These are phyloP conservation scores for Strobilomyces echinocephalus DNA, from an alignment of 768 basidiomycete species.

Conservation along the genomic window DNA sequence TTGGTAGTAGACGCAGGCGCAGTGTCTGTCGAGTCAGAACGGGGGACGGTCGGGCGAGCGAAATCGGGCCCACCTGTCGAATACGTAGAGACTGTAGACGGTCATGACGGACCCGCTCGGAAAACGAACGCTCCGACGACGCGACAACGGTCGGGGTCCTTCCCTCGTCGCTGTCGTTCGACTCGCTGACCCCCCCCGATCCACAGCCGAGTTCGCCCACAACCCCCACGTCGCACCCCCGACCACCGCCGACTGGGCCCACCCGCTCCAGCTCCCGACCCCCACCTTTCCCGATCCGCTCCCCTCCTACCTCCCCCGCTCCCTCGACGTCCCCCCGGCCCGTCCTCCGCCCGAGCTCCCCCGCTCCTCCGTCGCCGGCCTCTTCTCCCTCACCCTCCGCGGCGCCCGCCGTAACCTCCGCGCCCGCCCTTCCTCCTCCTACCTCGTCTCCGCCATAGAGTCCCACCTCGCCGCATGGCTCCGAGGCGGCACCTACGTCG, in stretches of 20 bases:
- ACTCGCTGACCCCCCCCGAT: constrained; percentile 1
- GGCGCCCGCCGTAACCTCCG: constrained; percentile 70
- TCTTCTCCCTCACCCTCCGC: constrained; percentile 71
- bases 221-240: constrained; percentile 73
- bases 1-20: constrained; percentile 90
- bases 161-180: background rate
- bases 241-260: constrained; percentile 48
- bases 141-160: constrained; percentile 61
- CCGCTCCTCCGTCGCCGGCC: constrained; percentile 60
- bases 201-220: constrained; percentile 60
- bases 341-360: constrained; percentile 41
- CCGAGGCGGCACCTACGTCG: constrained; percentile 49
- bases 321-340: constrained; percentile 45
- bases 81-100: constrained; percentile 90
- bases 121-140: constrained; percentile 71
- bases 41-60: background rate
- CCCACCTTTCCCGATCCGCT: constrained; percentile 76
- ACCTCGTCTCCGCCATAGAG: constrained; percentile 67
- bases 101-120: constrained; percentile 53
- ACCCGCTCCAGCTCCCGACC: constrained; percentile 39
- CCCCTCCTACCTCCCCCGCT: constrained; percentile 65
- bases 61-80: constrained; percentile 60
- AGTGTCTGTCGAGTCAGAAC: constrained; percentile 56
- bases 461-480: constrained; percentile 62
- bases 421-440: constrained; percentile 44